Conservation (phyloP, 805 yeast genomes). For the Clavispora carvajalis region DNA sequence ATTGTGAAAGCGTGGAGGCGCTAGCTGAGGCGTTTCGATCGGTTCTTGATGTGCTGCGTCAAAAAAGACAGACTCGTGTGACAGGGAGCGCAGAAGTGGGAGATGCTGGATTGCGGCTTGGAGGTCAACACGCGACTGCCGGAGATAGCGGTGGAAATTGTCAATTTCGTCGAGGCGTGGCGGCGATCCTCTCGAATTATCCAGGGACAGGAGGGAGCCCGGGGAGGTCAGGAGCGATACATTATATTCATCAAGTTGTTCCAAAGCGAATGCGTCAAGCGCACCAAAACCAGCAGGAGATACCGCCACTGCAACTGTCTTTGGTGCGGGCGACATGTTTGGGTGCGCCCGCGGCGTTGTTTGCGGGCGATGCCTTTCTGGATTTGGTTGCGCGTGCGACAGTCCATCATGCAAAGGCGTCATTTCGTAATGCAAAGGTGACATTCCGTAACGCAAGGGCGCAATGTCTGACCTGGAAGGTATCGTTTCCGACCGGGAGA, state of each 20-base stretch:
- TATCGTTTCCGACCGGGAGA: no score
- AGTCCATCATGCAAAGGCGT: background rate
- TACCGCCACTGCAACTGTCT: no score
- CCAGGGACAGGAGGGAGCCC: conserved; percentile 1
- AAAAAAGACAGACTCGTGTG: conserved; percentile 22
- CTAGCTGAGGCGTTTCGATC: conserved; percentile 2
- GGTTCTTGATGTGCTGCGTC: background rate
- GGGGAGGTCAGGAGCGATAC: background rate
- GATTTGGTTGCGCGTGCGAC: no score
- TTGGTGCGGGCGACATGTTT: no score
- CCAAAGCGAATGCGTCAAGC: conserved; percentile 3
- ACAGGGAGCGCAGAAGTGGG: conserved; percentile 19
- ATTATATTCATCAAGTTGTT: background rate
- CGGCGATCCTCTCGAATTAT: background rate
- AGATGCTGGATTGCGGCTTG: conserved; percentile 23
- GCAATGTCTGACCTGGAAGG: no score
- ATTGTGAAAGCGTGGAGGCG: conserved; percentile 25
- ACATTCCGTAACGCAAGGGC: no score
- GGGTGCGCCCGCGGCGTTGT: no score
- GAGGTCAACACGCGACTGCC: conserved; percentile 31
- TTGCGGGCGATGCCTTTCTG: no score
- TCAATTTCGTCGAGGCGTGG: conserved; percentile 16
- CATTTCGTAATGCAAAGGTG: background rate
- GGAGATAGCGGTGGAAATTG: conserved; percentile 21
- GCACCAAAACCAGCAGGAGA: background rate